These are phyloP conservation scores for Leccinum imitatum DNA, from an alignment of 768 basidiomycete genomes.

Conservation along the genomic window DNA sequence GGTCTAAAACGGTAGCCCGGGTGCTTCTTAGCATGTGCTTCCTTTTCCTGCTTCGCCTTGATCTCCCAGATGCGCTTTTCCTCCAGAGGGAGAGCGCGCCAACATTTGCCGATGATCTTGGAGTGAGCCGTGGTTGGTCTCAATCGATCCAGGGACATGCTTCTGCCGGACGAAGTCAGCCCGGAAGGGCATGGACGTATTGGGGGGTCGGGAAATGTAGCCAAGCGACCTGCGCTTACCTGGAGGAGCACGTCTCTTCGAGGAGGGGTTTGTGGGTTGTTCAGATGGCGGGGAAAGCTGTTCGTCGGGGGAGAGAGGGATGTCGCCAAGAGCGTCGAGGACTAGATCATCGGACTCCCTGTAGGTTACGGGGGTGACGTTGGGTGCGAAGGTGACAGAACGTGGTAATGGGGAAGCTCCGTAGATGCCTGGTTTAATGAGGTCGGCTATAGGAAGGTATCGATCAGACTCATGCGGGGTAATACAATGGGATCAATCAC, in stretches of 20 bases:
- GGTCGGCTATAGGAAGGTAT: slow-evolving; percentile 30
- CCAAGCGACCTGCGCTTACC: slow-evolving; percentile 64
- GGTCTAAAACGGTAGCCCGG: slow-evolving; percentile 59
- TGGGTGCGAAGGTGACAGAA: slow-evolving; percentile 61
- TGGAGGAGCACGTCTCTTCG: slow-evolving; percentile 52
- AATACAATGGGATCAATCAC: slow-evolving; percentile 1
- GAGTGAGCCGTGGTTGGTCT: slow-evolving; percentile 50
- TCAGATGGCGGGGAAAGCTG: slow-evolving; percentile 57
- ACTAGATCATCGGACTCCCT: slow-evolving; percentile 34
- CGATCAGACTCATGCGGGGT: background rate
- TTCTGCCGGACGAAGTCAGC: slow-evolving; percentile 41
- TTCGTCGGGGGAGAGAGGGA: slow-evolving; percentile 33
- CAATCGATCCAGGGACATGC: slow-evolving; percentile 50
- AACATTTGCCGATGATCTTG: slow-evolving; percentile 54
- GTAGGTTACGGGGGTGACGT: slow-evolving; percentile 56
- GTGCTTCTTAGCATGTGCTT: slow-evolving; percentile 64
- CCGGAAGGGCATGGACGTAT: slow-evolving; percentile 39
- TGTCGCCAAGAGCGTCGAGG: slow-evolving; percentile 26
- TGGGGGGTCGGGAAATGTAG: slow-evolving; percentile 29
- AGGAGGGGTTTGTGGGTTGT: slow-evolving; percentile 36
- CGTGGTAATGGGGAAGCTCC: slow-evolving; percentile 44
- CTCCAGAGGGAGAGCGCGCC: slow-evolving; percentile 67
- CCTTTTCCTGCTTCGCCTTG: slow-evolving; percentile 71
- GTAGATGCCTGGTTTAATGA: slow-evolving; percentile 55
- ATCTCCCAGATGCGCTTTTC: slow-evolving; percentile 75